These are phyloP conservation scores for Fraxinus baroniana DNA, from an alignment of 305 asterid species.

Conservation along the genomic window DNA sequence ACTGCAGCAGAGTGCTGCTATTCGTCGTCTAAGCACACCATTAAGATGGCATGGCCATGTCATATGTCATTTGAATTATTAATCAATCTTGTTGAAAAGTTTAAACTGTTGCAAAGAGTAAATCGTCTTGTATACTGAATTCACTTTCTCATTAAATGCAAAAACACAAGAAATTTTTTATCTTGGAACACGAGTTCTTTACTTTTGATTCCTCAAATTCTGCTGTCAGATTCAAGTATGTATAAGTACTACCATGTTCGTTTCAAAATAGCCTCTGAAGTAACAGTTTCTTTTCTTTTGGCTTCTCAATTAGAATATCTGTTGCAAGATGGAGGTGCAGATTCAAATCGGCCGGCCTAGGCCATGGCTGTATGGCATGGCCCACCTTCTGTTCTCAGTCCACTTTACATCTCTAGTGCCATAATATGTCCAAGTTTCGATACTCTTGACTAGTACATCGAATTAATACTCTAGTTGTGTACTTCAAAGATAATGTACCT, in stretches of 20 bases:
- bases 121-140: neutral
- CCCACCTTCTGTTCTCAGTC: neutral
- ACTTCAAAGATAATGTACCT: neutral
- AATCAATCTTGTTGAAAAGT: neutral
- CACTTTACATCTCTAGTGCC: neutral
- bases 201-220: neutral
- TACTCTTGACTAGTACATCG: neutral
- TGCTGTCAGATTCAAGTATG: neutral
- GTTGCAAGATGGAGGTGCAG: neutral
- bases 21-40: neutral
- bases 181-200: neutral
- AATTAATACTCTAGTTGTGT: neutral
- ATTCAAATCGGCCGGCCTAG: neutral
- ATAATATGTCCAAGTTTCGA: neutral
- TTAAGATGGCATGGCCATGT: neutral
- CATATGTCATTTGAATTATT: neutral
- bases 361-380: neutral
- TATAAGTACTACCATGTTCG: neutral
- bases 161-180: neutral
- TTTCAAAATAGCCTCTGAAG: neutral
- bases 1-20: neutral
- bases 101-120: neutral
- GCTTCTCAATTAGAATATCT: neutral
- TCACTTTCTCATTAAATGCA: neutral
- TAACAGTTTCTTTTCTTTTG: neutral